phyloP scores from a whole-genome alignment of 352 stramenopile species.

The Phytophthora constricta region DNA sequence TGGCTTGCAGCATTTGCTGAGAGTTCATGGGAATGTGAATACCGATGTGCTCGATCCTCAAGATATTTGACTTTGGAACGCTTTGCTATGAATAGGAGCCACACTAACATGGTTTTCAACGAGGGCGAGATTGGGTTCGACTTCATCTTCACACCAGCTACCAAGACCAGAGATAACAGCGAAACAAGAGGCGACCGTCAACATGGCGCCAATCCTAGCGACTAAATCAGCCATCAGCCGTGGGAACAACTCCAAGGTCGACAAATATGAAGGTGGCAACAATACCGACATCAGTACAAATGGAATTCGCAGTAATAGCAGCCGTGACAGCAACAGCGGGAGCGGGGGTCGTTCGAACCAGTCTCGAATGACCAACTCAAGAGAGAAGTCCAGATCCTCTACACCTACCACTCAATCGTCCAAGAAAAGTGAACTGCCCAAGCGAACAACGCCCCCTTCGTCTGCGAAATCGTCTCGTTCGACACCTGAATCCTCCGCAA shows the following conservation, averaged over 20 bases:
- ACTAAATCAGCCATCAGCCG: conserved; percentile 8
- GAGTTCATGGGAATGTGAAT: neutral
- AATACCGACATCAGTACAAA: conserved; percentile 15
- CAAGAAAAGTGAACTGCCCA: conserved; percentile 19
- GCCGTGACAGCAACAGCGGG: conserved; percentile 11
- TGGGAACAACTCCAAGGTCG: conserved; percentile 28
- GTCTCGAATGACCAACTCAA: conserved; percentile 8
- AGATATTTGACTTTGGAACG: too few species aligned
- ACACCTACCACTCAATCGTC: conserved; percentile 7
- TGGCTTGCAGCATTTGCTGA: conserved; percentile 4
- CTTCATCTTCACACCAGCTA: neutral
- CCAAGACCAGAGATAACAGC: neutral
- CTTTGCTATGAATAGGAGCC: conserved; percentile 37
- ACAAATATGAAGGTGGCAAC: conserved; percentile 6
- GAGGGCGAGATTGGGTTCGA: conserved; percentile 3
- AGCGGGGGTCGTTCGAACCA: conserved; percentile 26
- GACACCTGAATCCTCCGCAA: neutral
- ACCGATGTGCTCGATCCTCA: too few species aligned
- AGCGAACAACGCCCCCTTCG: conserved; percentile 10
- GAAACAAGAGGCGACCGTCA: too few species aligned
- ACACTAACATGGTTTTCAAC: neutral
- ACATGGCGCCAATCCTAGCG: conserved; percentile 31
- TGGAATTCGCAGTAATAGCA: conserved; percentile 13
- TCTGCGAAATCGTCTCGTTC: conserved; percentile 19
- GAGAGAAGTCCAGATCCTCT: conserved; percentile 21